Conservation (phyloP, 345 rosid species). For the Salix suchowensis region DNA sequence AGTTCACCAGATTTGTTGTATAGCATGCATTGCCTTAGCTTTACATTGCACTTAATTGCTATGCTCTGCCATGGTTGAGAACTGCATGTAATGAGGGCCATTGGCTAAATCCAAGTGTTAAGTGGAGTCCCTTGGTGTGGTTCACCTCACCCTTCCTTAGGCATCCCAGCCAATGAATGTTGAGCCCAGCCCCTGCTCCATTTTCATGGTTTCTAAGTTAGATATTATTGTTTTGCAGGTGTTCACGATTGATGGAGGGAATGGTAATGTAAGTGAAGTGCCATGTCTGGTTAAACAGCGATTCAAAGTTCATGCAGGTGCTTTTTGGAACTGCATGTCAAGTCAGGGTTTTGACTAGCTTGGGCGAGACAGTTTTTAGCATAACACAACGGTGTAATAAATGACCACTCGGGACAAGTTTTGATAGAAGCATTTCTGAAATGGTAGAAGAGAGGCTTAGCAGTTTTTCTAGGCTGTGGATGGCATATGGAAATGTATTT, state of each 20-base stretch:
- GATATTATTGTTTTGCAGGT: conserved; percentile 45
- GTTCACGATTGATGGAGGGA: conserved; percentile 92
- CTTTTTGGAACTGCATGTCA: background rate
- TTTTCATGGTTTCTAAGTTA: conserved; percentile 3
- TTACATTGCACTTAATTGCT: background rate
- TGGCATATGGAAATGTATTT: background rate
- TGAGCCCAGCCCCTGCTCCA: background rate
- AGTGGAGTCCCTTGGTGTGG: background rate
- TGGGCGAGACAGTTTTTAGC: conserved; percentile 3
- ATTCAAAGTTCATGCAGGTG: background rate
- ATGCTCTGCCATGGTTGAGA: background rate
- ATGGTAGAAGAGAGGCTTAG: background rate
- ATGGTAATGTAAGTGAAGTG: conserved; percentile 61
- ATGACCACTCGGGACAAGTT: background rate
- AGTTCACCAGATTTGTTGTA: background rate
- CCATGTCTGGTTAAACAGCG: background rate
- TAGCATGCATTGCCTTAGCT: background rate
- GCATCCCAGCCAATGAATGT: background rate
- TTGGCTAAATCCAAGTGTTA: background rate
- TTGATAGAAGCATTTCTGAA: conserved; percentile 11
- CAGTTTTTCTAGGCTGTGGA: background rate
- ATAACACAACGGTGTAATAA: conserved; percentile 13
- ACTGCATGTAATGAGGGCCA: background rate
- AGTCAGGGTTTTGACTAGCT: background rate
- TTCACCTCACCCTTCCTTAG: background rate